Evolutionary conservation across 1,139 yeast species (phyloP).

Genomic region (Suzukiozyma palmioleophila): DNA sequence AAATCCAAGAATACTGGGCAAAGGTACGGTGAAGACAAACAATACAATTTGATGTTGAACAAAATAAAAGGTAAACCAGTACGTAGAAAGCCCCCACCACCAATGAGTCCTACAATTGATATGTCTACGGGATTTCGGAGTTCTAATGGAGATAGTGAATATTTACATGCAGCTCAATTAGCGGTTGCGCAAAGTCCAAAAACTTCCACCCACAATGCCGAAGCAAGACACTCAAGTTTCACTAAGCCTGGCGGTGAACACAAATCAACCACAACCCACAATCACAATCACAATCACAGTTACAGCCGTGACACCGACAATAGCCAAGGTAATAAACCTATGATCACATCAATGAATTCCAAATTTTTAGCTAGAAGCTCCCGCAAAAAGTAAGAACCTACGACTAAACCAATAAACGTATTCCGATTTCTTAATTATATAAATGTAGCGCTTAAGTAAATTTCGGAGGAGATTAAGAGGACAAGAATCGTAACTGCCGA

Average conservation of each 20-base stretch:
- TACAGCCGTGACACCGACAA: background rate
- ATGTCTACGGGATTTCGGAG: constrained; percentile 32
- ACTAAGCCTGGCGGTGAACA: constrained; percentile 19
- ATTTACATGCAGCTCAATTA: constrained; percentile 41
- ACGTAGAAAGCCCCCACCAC: constrained; percentile 38
- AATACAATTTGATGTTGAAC: constrained; percentile 8
- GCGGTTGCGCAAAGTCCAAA: constrained; percentile 30
- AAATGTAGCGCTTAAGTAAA: too few species aligned
- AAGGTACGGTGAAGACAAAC: constrained; percentile 2
- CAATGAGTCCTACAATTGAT: constrained; percentile 19
- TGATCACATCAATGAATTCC: constrained; percentile 38
- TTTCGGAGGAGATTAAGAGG: too few species aligned
- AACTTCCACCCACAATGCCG: constrained; percentile 18
- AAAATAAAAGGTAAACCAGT: constrained; percentile 13
- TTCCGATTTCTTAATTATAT: too few species aligned
- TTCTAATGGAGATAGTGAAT: constrained; percentile 21
- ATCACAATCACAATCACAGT: background rate
- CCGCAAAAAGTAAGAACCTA: constrained; percentile 25
- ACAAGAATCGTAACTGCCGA: too few species aligned
- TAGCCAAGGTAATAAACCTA: constrained; percentile 9
- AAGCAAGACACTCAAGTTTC: constrained; percentile 31
- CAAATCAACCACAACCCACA: constrained; percentile 6
- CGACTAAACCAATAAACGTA: background rate
- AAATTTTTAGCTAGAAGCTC: constrained; percentile 42
- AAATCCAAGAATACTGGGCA: background rate